Conservation (phyloP, 805 yeast species). For the Candida morakotiae region DNA sequence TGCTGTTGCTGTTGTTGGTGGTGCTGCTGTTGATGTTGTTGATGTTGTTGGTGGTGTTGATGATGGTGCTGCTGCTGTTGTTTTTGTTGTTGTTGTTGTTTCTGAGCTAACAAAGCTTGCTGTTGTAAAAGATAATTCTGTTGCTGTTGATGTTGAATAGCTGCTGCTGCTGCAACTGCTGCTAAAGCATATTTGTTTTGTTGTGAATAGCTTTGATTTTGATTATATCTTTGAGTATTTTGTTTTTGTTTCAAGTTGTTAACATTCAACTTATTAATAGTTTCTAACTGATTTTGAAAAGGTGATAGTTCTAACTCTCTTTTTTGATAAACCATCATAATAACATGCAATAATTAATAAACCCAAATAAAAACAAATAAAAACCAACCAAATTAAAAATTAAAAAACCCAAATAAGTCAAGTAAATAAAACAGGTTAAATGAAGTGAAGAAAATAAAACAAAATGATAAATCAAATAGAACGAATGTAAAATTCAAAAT, state of each 20-base stretch:
- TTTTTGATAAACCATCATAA: constrained; percentile 14
- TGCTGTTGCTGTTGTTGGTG: constrained; percentile 27
- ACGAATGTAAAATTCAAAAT: background rate
- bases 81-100: constrained; percentile 10
- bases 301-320: constrained; percentile 23
- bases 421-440: constrained; percentile 1
- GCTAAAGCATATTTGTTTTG: constrained; percentile 23
- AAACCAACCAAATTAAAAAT: background rate
- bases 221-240: constrained; percentile 4
- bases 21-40: constrained; percentile 18
- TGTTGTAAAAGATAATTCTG: constrained; percentile 17
- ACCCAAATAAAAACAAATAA: background rate
- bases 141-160: constrained; percentile 24
- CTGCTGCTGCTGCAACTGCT: constrained; percentile 30
- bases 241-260: constrained; percentile 9
- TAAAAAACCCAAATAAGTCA: background rate
- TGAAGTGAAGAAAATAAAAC: background rate
- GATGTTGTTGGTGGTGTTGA: constrained; percentile 7
- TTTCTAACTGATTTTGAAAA: constrained; percentile 25
- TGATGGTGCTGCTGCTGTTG: constrained; percentile 9
- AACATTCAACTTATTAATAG: constrained; percentile 14
- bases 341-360: background rate
- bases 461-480: background rate
- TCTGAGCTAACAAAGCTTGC: constrained; percentile 8
- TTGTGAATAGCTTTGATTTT: constrained; percentile 7